A percentile compares a stretch with the other conserved stretches of the same genome.
These are phyloP conservation scores for Fusarium sp. DNA, from an alignment of 2,329 filamentous ascomycete species.

Conservation along the genomic window DNA sequence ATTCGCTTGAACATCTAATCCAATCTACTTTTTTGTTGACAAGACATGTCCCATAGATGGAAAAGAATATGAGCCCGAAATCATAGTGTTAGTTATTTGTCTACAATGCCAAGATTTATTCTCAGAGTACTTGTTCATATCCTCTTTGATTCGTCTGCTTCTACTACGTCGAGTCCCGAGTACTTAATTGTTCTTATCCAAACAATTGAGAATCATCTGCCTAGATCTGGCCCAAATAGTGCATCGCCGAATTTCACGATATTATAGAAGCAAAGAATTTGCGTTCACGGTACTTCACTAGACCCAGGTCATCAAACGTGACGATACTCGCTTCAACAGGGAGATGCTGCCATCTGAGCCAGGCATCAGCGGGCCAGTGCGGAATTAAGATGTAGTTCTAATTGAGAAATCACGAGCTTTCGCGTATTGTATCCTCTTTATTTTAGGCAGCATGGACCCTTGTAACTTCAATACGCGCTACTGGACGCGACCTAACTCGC, in stretches of 20 bases:
- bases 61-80: not conserved
- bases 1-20: not conserved
- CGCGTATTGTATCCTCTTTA: slow-evolving; percentile 28
- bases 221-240: slow-evolving; percentile 16
- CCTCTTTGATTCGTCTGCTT: not conserved
- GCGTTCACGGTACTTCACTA: slow-evolving; percentile 35
- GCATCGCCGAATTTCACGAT: slow-evolving; percentile 19
- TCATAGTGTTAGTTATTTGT: not conserved
- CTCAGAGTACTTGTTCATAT: not conserved
- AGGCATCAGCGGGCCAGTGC: slow-evolving; percentile 40
- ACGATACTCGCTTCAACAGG: not conserved
- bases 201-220: slow-evolving; percentile 20
- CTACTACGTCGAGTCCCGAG: not conserved
- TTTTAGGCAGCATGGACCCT: slow-evolving; percentile 43
- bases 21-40: not conserved
- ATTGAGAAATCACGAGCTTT: slow-evolving; percentile 40
- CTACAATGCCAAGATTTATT: not conserved
- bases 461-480: slow-evolving; percentile 25
- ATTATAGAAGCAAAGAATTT: not conserved
- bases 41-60: not conserved
- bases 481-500: slow-evolving; percentile 23
- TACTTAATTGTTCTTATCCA: not conserved
- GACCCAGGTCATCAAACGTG: slow-evolving; percentile 18
- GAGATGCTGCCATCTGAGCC: slow-evolving; percentile 3
- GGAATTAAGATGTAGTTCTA: not conserved